These are phyloP conservation scores for Neofusicoccum kwambonambiense DNA, from an alignment of 2,329 filamentous ascomycete species.

Conservation along the genomic window DNA sequence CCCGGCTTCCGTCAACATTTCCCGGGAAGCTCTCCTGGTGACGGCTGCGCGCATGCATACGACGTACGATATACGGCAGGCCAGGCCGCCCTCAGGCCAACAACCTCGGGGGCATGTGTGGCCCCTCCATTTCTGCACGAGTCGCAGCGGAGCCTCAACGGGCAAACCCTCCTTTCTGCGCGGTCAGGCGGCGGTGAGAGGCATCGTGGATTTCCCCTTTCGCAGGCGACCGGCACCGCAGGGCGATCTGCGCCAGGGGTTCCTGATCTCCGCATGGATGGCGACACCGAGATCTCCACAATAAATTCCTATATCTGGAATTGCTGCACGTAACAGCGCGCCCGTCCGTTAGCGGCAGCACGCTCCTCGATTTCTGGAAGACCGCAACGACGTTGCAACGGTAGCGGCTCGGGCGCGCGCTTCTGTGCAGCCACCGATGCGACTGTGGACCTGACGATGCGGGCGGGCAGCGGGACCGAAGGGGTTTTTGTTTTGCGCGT, in stretches of 20 bases:
- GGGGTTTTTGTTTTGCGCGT: background rate
- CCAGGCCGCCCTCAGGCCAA: background rate
- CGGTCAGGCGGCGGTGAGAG: background rate
- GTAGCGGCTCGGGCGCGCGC: background rate
- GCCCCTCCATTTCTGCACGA: background rate
- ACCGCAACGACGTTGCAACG: background rate
- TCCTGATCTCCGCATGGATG: constrained; percentile 3
- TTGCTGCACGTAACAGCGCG: constrained; percentile 3
- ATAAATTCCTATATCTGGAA: background rate
- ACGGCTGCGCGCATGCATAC: background rate
- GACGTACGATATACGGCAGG: background rate
- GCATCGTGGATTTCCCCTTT: constrained; percentile 3
- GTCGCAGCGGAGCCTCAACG: background rate
- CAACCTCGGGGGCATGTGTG: background rate
- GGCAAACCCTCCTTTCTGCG: background rate
- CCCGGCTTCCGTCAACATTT: background rate
- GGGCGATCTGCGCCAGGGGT: constrained; percentile 1
- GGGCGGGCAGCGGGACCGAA: background rate
- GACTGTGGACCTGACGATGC: background rate
- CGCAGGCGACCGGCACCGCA: background rate
- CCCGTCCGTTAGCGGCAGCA: background rate
- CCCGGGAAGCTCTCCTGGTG: background rate
- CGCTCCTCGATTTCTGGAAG: background rate
- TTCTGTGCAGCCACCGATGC: background rate
- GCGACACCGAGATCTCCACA: background rate